These are phyloP conservation scores for Cadophora luteo-olivacea DNA, from an alignment of 2,329 filamentous ascomycete species.

Conservation along the genomic window DNA sequence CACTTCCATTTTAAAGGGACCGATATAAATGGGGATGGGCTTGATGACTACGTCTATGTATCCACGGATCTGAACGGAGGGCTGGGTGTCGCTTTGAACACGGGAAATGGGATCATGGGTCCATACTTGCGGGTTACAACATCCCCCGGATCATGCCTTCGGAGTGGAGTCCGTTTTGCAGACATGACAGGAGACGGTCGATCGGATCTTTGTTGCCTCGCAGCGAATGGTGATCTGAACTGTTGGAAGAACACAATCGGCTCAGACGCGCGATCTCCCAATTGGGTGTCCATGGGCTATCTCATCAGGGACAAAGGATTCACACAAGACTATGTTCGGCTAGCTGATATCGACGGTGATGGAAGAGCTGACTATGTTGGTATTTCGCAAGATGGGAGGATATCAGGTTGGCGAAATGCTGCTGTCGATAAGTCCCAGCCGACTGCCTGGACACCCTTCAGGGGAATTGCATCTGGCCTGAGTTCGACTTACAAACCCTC, in stretches of 20 bases:
- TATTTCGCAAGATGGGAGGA: conserved; percentile 2
- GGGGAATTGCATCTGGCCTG: conserved; percentile 2
- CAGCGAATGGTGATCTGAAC: conserved; percentile 10
- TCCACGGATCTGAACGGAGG: conserved; percentile 7
- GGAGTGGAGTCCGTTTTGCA: conserved; percentile 19
- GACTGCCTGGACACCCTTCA: conserved; percentile 16
- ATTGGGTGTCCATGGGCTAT: conserved; percentile 7
- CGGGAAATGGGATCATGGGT: conserved; percentile 19
- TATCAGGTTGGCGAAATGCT: conserved; percentile 22
- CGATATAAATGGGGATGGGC: conserved; percentile 16
- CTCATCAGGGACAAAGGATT: neutral
- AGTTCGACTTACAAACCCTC: conserved; percentile 8
- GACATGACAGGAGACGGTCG: conserved; percentile 24
- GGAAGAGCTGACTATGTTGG: conserved; percentile 21
- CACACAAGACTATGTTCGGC: conserved; percentile 1
- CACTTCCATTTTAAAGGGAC: neutral
- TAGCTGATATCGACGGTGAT: conserved; percentile 22
- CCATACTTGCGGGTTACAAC: conserved; percentile 8
- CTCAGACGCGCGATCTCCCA: conserved; percentile 16
- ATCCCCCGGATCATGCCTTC: conserved; percentile 7
- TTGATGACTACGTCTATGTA: conserved; percentile 24
- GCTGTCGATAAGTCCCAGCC: conserved; percentile 4
- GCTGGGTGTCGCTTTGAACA: conserved; percentile 22
- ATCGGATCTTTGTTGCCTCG: conserved; percentile 19
- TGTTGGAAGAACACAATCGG: conserved; percentile 19